These are phyloP conservation scores for Mycena kentingensis DNA, from an alignment of 768 basidiomycete species.

Conservation along the genomic window DNA sequence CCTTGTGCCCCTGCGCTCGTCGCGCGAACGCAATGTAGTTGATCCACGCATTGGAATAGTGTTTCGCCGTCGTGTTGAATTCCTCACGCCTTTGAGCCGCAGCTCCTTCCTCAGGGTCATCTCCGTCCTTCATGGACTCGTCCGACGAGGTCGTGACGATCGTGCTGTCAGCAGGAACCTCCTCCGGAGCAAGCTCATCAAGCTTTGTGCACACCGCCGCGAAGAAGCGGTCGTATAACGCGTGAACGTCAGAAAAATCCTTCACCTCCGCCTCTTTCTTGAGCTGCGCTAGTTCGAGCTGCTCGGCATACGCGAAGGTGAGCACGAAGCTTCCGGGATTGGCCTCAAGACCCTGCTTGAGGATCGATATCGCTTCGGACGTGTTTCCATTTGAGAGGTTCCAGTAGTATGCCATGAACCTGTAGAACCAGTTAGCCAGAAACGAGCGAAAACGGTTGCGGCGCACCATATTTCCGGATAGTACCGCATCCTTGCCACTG, in stretches of 20 bases:
- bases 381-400: slow-evolving; percentile 69
- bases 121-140: not conserved
- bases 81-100: slow-evolving; percentile 33
- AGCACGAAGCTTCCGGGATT: too few relatives aligned
- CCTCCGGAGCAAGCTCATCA: not conserved
- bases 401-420: slow-evolving; percentile 92
- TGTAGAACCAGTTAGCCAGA: slow-evolving; percentile 31
- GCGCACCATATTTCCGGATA: slow-evolving; percentile 91
- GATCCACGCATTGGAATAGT: slow-evolving; percentile 78
- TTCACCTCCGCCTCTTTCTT: slow-evolving; percentile 46
- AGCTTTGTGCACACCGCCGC: slow-evolving; percentile 62
- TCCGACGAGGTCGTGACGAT: not conserved
- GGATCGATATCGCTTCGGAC: slow-evolving; percentile 79
- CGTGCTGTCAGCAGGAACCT: not conserved
- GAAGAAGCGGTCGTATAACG: slow-evolving; percentile 73
- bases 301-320: too few relatives aligned
- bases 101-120: not conserved
- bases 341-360: slow-evolving; percentile 85
- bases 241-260: slow-evolving; percentile 67
- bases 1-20: slow-evolving; percentile 83
- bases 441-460: not conserved
- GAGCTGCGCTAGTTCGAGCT: too few relatives aligned
- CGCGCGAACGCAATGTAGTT: slow-evolving; percentile 94
- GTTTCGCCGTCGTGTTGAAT: slow-evolving; percentile 57
- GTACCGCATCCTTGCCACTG: slow-evolving; percentile 94